Evolutionary conservation across 164 flowering plant species (phyloP), one percentile per base, ranked within the genome.

Genomic region (Stephania japonica): DNA sequence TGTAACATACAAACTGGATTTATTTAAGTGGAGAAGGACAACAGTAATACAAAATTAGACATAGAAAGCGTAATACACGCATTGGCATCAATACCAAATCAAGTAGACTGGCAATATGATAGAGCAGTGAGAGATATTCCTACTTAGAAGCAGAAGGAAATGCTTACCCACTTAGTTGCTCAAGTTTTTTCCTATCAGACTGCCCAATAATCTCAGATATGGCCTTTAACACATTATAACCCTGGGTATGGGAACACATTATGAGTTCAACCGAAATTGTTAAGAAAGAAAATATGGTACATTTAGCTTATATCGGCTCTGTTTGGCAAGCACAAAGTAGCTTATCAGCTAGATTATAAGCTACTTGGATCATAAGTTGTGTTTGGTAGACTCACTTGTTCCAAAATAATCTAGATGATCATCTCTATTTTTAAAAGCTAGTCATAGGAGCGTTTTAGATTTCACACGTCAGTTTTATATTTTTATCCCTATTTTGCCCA

Each of bases 111-210:
- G n/a, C n/a, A 21, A 76, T 12, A 13, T 21, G 50, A 70, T 42
- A 67, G 5, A 42, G 47, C 66, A 53, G 5, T 21, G 26, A 12
- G 70, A 23, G 38, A 32, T 2, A 32, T 32, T 32, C 21, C n/a
- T 18, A 7, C 63, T 56, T 21, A n/a, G n/a, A 13, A 62, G 7
- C 4, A 27, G 25, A 42, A 43, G 61, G 27, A 7, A 62, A 69
- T 9, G 10, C 87, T 78, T 82, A 94, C 98, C 97, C 97, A 80
- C 94, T 94, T 66, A 94, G 79, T 78, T 84, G 86, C 79, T 92
- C 97, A 70, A 94, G 86, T 19, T 21, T 73, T 72, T 80, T 83
- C 72, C 86, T 80, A 76, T 94, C 76, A 38, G 87, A 69, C 72
- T 79, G 83, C 19, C 82, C 85, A 78, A 92, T 86, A 67, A 87